Percentiles rank a stretch among this genome's conserved stretches.
Conservation (phyloP, 2,329 filamentous ascomycete species). For the Tolypocladium guangdongense region DNA sequence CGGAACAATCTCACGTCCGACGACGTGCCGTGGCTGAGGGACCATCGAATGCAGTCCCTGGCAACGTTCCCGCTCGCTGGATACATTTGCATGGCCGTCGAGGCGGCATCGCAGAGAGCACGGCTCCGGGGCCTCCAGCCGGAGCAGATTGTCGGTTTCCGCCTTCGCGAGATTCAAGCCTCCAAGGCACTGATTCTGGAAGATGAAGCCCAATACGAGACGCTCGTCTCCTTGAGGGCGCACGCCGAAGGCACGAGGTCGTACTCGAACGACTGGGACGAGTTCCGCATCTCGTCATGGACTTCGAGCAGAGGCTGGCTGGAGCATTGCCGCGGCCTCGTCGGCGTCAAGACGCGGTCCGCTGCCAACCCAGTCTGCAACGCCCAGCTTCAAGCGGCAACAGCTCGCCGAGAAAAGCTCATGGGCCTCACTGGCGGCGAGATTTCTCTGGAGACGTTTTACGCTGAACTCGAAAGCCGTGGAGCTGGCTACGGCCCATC, state of each 20-base stretch:
- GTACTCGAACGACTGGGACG: slow-evolving; percentile 37
- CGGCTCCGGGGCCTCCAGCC: slow-evolving; percentile 10
- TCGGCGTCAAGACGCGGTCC: slow-evolving; percentile 22
- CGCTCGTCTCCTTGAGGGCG: slow-evolving; percentile 11
- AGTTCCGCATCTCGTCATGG: slow-evolving; percentile 47
- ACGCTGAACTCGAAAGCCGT: slow-evolving; percentile 12
- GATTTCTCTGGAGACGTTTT: slow-evolving; percentile 11
- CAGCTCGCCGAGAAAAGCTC: slow-evolving; percentile 5
- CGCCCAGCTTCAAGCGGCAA: slow-evolving; percentile 4
- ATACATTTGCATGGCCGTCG: slow-evolving; percentile 39
- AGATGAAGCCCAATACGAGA: slow-evolving; percentile 13
- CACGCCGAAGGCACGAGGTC: slow-evolving; percentile 17
- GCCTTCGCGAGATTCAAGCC: slow-evolving; percentile 14
- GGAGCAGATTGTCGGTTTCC: slow-evolving; percentile 10
- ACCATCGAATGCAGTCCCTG: slow-evolving; percentile 46
- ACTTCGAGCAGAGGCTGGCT: slow-evolving; percentile 40
- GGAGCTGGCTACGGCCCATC: slow-evolving; percentile 15
- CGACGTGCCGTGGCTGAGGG: slow-evolving; percentile 44
- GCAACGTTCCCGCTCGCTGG: slow-evolving; percentile 45
- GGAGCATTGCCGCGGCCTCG: slow-evolving; percentile 45
- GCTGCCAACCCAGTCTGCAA: slow-evolving; percentile 11
- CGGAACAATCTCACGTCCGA: slow-evolving; percentile 34
- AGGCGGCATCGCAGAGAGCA: slow-evolving; percentile 29
- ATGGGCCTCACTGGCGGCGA: background rate
- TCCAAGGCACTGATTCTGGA: slow-evolving; percentile 17